These are phyloP conservation scores for Arthonia radiata DNA, from an alignment of 495 filamentous ascomycete genomes.

Conservation along the genomic window DNA sequence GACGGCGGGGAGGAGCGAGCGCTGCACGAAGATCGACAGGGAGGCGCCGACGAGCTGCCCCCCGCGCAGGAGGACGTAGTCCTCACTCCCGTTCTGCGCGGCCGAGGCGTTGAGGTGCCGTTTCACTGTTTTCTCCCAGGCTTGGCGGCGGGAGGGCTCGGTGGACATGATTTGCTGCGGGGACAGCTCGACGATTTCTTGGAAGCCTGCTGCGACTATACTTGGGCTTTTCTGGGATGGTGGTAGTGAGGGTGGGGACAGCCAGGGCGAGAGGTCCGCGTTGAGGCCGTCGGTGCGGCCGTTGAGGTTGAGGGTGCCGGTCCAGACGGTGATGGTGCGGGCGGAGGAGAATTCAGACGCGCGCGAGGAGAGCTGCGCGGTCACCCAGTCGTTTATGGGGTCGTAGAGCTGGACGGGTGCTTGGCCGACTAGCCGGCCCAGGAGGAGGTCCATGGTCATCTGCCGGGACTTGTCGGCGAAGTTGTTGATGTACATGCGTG, in stretches of 20 bases:
- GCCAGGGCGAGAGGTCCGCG: slow-evolving; percentile 64
- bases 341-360: slow-evolving; percentile 20
- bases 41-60: slow-evolving; percentile 92
- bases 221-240: slow-evolving; percentile 33
- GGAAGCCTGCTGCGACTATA: slow-evolving; percentile 75
- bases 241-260: slow-evolving; percentile 34
- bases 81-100: slow-evolving; percentile 32
- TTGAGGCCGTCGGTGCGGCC: slow-evolving; percentile 51
- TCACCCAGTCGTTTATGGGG: slow-evolving; percentile 77
- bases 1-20: slow-evolving; percentile 47
- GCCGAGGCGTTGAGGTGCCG: slow-evolving; percentile 48
- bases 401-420: slow-evolving; percentile 66
- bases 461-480: slow-evolving; percentile 85
- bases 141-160: slow-evolving; percentile 59
- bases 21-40: slow-evolving; percentile 68
- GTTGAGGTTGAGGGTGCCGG: slow-evolving; percentile 89
- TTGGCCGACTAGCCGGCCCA: slow-evolving; percentile 68
- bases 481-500: slow-evolving; percentile 86
- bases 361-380: slow-evolving; percentile 42
- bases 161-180: slow-evolving; percentile 99
- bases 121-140: slow-evolving; percentile 67
- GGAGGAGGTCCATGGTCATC: slow-evolving; percentile 75
- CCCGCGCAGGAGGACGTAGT: slow-evolving; percentile 71
- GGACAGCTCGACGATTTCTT: slow-evolving; percentile 90
- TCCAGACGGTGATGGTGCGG: slow-evolving; percentile 36